Evolutionary conservation across 2,329 filamentous ascomycete genomes (phyloP), one percentile per base, ranked within the genome.

Genomic region (Magnaporthiopsis rhizophila): DNA sequence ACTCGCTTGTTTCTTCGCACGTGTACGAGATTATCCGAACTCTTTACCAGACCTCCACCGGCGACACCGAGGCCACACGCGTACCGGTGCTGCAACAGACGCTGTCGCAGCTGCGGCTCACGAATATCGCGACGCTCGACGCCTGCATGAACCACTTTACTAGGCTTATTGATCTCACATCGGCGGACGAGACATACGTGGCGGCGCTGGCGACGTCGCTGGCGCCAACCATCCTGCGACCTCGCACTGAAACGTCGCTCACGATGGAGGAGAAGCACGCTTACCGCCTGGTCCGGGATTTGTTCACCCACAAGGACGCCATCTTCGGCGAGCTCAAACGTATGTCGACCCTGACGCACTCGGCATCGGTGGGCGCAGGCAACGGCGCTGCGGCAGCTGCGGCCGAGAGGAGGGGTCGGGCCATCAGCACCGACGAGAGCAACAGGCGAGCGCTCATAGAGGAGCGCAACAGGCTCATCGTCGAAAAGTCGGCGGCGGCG

Each of bases 21-120:
- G 92, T 99, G 65, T 99, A 99, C 76, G 96, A 99, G 79, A 98
- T 99, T 73, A 89, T 99, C 74, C 93, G 97, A 78, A 98, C 92
- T 2, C 96, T 99, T 68, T 99, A 99, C 80, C 89, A 87, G 60
- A 92, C 90, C 18, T 83, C 89, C 60, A 84, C 89, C 58, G 91
- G 96, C 65, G 84, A 86, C 21, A 87, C 88, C 3, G 91, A 96
- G 70, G 83, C 87, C 62, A 88, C 91, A 15, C 90, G 95, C 63
- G 85, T 99, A 68, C 89, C 92, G 64, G 92, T 98, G 66, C 85
- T 99, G 45, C 95, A 99, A 76, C 96, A 95, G 71, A 98, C 95
- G 0, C 88, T 99, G 64, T 94, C 93, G 56, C 93, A 98, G 75
- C 86, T 99, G 65, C 90, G 94, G 66, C 87, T 99, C 65, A 92